Evolutionary conservation across 768 basidiomycete genomes (phyloP), one percentile per base, ranked within the genome.

Genomic region (Myochromella boudieri): DNA sequence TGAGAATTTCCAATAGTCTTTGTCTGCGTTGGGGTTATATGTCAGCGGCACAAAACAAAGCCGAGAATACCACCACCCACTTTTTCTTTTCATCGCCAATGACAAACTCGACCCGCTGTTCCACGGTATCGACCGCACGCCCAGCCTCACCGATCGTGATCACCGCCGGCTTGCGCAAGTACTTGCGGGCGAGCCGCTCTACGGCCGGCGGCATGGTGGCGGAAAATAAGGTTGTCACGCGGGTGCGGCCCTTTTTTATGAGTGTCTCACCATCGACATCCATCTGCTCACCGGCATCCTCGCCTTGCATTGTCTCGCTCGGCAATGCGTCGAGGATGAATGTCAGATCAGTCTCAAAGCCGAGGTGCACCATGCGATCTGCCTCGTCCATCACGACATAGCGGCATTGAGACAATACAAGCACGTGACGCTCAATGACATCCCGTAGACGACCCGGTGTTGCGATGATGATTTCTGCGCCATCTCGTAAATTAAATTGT

Each of bases 311-410:
- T 38, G 89, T 81, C 47, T 90, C 91, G 3, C 80, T 75, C 11
- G 95, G 97, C 49, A 98, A 77, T 48, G 91, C 81, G 68, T 98
- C 95, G 51, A 99, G 71, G 58, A 99, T 98, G 65, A 91, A 97
- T 20, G 88, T 92, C 37, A 99, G 70, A 63, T 97, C 95, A 12
- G 79, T 81, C 66, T 99, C 97, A 63, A 99, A 99, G 12, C 97
- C 97, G 24, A 98, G 83, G 60, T 95, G 85, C 51, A 99, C 95
- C 97, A 99, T 98, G 42, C 97, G 82, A 66, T 99, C 97, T 12
- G 97, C 97, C 75, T 99, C 97, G 65, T 99, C 97, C 97, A 99
- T 97, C 55, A 99, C 95, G 49, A 99, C 86, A 61, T 99, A 98
- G 2, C 92, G 91, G 66, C 97, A 98, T 66, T 99, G 97, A 6